Conservation (phyloP, 2,329 filamentous ascomycete genomes). For the Venturia oleaginea region DNA sequence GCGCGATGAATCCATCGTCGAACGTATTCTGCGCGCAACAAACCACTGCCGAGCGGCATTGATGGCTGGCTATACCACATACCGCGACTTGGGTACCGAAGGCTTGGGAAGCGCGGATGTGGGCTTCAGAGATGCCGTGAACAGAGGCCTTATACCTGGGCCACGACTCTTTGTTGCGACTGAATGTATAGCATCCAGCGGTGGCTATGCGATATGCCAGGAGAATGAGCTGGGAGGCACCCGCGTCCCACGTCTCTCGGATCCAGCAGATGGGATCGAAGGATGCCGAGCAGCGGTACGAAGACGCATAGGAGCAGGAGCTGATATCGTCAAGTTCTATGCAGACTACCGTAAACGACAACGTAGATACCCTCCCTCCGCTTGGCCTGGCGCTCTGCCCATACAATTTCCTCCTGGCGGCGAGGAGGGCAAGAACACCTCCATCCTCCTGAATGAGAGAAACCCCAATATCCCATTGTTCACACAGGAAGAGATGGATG, state of each 20-base stretch:
- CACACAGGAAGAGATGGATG: constrained; percentile 20
- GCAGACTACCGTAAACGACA: constrained; percentile 24
- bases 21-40: constrained; percentile 45
- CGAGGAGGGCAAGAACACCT: background rate
- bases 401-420: constrained; percentile 10
- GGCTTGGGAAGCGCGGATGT: constrained; percentile 42
- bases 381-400: constrained; percentile 20
- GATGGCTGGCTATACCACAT: constrained; percentile 47
- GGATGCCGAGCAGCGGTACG: constrained; percentile 29
- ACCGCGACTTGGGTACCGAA: constrained; percentile 33
- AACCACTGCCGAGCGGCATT: constrained; percentile 46
- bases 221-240: constrained; percentile 34
- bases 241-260: constrained; percentile 30
- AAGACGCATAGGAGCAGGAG: constrained; percentile 23
- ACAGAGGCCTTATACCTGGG: constrained; percentile 45
- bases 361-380: constrained; percentile 20
- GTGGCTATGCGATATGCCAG: constrained; percentile 40
- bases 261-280: constrained; percentile 40
- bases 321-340: constrained; percentile 27
- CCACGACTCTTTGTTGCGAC: constrained; percentile 49
- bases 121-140: constrained; percentile 44
- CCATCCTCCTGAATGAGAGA: background rate
- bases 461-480: constrained; percentile 16
- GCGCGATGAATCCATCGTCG: constrained; percentile 49
- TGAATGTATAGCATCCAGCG: constrained; percentile 40